Base-by-base conservation (phyloP, 768 basidiomycete genomes). In the Trametes cinnabarina region DNA sequence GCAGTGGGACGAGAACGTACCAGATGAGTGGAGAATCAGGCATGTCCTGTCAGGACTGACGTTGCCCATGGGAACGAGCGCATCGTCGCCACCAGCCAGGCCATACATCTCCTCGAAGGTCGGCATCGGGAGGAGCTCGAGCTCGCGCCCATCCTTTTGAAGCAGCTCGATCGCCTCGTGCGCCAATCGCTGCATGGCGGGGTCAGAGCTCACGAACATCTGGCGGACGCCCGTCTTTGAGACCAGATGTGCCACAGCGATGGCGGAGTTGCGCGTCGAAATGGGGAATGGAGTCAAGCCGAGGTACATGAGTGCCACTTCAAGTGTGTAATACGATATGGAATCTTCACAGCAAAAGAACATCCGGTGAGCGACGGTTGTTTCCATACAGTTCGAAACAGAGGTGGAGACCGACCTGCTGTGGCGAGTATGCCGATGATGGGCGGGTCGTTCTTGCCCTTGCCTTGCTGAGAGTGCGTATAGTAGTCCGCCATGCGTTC, bases 201-300 rank as follows among this genome's bases (percentile, higher is more conserved):
- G 51, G 55, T 70, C 68, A 15, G 60, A 53, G 35, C 62, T 62
- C 19, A 66, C 65, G 61, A 69, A 62, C 35, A 70, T 48, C 41
- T 73, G 70, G 0, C 58, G 62, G 17, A 65, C 62, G 6, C 62
- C 62, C 9, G 65, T 70, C 52, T 64, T 60, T n/a, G 52, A 37
- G 7, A 78, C 62, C 0, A 76, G 68, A 39, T 74, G 67, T 7
- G 74, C 73, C 15, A 74, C 61, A 0, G 64, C 70, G 25, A 57
- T 47, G 5, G 64, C 68, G 12, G 76, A 73, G 60, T 74, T 74
- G 12, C 73, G 68, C 7, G 65, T 64, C n/a, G 74, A 72, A 43
- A 75, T 67, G 3, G 74, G 72, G 62, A 77, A 77, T 0, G 67
- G 62, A 19, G 55, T 60, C n/a, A 59, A 43, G 17, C 66, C 67